Evolutionary conservation across 208 protist species (phyloP).

Genomic region (Jaenimonas drosophilae): DNA sequence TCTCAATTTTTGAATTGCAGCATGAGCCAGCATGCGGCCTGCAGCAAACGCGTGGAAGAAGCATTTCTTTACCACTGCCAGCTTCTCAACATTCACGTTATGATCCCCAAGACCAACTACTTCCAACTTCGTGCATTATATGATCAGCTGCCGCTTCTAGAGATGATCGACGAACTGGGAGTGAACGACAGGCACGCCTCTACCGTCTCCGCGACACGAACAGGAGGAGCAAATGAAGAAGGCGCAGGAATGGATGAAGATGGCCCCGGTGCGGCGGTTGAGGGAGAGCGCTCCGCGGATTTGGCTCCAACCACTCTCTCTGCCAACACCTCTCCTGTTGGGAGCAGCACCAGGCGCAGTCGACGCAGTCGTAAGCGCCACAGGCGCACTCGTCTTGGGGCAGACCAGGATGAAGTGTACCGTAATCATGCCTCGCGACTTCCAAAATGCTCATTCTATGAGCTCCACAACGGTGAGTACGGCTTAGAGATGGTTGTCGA

Average conservation of each 20-base stretch:
- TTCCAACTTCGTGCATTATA: slow-evolving; percentile 48
- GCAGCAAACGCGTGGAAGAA: slow-evolving; percentile 45
- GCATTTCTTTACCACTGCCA: slow-evolving; percentile 67
- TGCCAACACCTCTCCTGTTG: slow-evolving; percentile 8
- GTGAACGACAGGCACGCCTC: background rate
- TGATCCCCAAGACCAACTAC: slow-evolving; percentile 36
- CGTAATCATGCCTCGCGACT: slow-evolving; percentile 16
- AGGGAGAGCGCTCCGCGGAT: background rate
- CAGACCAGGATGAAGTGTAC: slow-evolving; percentile 49
- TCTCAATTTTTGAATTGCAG: slow-evolving; percentile 75
- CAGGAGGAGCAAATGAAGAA: background rate
- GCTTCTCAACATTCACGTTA: slow-evolving; percentile 53
- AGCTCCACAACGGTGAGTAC: slow-evolving; percentile 24
- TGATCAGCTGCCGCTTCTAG: slow-evolving; percentile 56
- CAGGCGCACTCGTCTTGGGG: slow-evolving; percentile 8
- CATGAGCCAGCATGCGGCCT: slow-evolving; percentile 45
- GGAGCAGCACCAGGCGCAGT: slow-evolving; percentile 18
- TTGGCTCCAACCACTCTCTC: background rate
- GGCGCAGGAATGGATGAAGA: no score
- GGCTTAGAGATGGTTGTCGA: slow-evolving; percentile 57
- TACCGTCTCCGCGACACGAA: background rate
- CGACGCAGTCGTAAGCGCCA: slow-evolving; percentile 13
- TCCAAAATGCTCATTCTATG: slow-evolving; percentile 26
- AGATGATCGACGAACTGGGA: slow-evolving; percentile 57
- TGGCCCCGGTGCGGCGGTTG: background rate